These are phyloP conservation scores for Selaginella moellendorffii DNA, from an alignment of 75 land plant genomes.

Conservation along the genomic window DNA sequence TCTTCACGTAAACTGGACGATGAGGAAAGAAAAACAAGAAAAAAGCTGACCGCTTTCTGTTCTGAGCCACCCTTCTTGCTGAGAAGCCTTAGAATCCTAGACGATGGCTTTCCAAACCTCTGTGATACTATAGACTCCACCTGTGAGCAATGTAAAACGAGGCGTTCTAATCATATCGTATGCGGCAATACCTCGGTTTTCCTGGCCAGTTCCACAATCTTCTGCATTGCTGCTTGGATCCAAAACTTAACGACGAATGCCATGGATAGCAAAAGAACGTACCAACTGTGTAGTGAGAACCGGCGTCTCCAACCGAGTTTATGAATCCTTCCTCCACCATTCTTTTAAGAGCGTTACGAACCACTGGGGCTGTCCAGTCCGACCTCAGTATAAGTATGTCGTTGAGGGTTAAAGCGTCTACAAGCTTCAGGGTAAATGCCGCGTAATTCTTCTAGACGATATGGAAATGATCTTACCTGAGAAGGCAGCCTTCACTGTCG, in stretches of 20 bases:
- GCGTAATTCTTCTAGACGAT: too few relatives aligned
- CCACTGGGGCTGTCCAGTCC: too few relatives aligned
- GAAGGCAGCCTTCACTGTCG: constrained; percentile 22
- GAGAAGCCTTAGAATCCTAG: constrained; percentile 64
- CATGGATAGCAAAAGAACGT: too few relatives aligned
- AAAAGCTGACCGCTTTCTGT: constrained; percentile 42
- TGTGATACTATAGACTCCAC: constrained; percentile 63
- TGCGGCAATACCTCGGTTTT: constrained; percentile 60
- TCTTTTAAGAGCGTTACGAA: constrained; percentile 35
- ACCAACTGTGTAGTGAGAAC: too few relatives aligned
- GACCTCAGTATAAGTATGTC: too few relatives aligned
- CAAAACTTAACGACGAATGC: too few relatives aligned
- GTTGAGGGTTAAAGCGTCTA: too few relatives aligned
- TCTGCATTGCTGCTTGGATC: constrained; percentile 41
- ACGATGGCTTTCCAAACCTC: constrained; percentile 65
- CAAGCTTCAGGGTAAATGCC: too few relatives aligned
- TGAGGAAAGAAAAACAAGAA: too few relatives aligned
- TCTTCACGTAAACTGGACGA: too few relatives aligned
- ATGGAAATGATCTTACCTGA: constrained; percentile 37
- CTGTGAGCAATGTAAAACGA: constrained; percentile 1
- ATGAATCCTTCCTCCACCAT: not conserved
- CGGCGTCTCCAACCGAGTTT: not conserved
- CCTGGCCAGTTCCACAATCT: constrained; percentile 43
- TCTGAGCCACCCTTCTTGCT: constrained; percentile 31
- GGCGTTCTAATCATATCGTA: too few relatives aligned